Base-by-base conservation (phyloP, 2,329 filamentous ascomycete species). In the Lecanicillium sp. region DNA sequence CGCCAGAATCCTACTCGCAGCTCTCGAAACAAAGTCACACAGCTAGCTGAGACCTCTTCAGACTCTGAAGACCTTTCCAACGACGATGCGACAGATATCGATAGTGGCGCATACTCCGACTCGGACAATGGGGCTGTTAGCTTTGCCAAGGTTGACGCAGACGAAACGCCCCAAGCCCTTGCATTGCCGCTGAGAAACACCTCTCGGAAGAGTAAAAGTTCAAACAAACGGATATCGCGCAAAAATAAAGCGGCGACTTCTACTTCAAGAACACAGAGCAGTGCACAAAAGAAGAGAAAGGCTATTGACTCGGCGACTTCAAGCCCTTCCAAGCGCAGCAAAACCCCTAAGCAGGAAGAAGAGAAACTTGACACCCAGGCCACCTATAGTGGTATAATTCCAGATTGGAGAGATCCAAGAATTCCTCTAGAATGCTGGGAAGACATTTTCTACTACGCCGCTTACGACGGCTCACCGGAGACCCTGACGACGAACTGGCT, bases 401-500 rank as follows among this genome's bases (percentile, higher is more conserved):
- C 73, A 12, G 60, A 70, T 29, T 84, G 75, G 75, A 64, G 68
- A 41, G 69, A 65, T 16, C 67, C 59, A 3, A 53, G 55, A 22
- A 55, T 87, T 16, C 78, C 82, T 2, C 85, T 87, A 48, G 71
- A 79, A 33, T 70, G 86, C 13, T 77, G 88, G 46, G 63, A 78
- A 17, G 71, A 78, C 39, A 77, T 92, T 29, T 86, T 94, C 52
- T 62, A 73, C 33, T 78, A 76, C 55, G 80, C 84, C 9, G 76
- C 81, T 13, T 69, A 70, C 35, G 60, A 67, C 22, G 48, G 52
- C 8, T 50, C 55, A 1, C 52, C 61, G 5, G 62, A 62, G n/a
- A 51, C 65, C 60, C 48, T 63, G 52, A 63, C 66, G 50, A 68
- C 66, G 11, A 65, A 68, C 49, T 87, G 82, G 82, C 71, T 94